Evolutionary conservation across 805 yeast genomes (phyloP).

Genomic region (Scheffersomyces lignosus): DNA sequence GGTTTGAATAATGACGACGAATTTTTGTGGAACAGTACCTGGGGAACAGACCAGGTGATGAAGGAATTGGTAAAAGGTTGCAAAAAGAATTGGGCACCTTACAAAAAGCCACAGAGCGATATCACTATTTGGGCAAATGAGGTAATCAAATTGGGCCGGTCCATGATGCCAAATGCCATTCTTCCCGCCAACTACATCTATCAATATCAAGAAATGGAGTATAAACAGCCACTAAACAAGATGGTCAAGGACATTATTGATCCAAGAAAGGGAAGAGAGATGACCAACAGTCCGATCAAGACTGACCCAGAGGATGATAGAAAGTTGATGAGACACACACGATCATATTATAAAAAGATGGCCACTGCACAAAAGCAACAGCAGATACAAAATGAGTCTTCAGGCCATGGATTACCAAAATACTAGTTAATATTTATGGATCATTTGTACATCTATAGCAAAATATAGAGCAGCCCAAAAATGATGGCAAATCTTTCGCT

Average conservation of each 20-base stretch:
- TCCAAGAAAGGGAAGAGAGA: constrained; percentile 6
- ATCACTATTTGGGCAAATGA: constrained; percentile 64
- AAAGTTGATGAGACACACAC: constrained; percentile 33
- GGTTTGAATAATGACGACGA: constrained; percentile 56
- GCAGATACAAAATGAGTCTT: not conserved
- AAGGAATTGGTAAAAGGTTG: constrained; percentile 70
- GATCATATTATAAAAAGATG: constrained; percentile 36
- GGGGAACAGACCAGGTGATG: constrained; percentile 64
- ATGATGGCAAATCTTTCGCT: too few species aligned
- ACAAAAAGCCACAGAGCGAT: constrained; percentile 52
- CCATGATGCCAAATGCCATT: constrained; percentile 57
- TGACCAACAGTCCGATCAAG: constrained; percentile 18
- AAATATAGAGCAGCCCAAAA: too few species aligned
- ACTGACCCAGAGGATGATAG: constrained; percentile 31
- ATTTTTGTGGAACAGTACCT: constrained; percentile 55
- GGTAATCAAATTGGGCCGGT: constrained; percentile 59
- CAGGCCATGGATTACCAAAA: not conserved
- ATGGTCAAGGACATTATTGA: constrained; percentile 34
- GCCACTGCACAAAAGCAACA: constrained; percentile 3
- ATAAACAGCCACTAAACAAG: constrained; percentile 19
- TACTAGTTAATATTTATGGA: too few species aligned
- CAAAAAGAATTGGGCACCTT: constrained; percentile 62
- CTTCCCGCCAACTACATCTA: constrained; percentile 39
- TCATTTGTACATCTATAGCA: too few species aligned
- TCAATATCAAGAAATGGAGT: constrained; percentile 16